A percentile compares a stretch with the other conserved stretches of the same genome.
These are phyloP conservation scores for Wakefieldia striispora DNA, from an alignment of 768 basidiomycete genomes.

Conservation along the genomic window DNA sequence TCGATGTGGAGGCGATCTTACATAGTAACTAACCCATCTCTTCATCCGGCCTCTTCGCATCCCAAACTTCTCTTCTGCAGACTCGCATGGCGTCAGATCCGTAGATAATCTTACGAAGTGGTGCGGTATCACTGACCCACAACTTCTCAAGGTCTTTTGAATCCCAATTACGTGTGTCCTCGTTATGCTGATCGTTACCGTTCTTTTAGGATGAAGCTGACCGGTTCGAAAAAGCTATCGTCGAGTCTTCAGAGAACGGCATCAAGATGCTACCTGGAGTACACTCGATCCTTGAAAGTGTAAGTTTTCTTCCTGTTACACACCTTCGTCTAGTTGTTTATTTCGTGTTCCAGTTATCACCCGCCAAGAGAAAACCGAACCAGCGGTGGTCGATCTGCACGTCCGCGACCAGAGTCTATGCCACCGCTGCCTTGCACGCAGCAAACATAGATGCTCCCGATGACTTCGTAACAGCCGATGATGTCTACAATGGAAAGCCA, in stretches of 20 bases:
- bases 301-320: constrained; percentile 18
- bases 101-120: constrained; percentile 74
- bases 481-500: constrained; percentile 82
- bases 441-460: constrained; percentile 70
- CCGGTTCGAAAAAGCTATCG: constrained; percentile 79
- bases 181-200: constrained; percentile 3
- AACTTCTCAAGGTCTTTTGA: constrained; percentile 61
- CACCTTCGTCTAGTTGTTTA: neutral
- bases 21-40: constrained; percentile 46
- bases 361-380: constrained; percentile 39
- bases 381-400: constrained; percentile 89
- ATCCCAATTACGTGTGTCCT: neutral
- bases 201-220: constrained; percentile 57
- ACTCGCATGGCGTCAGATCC: constrained; percentile 81
- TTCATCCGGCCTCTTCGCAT: neutral
- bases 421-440: constrained; percentile 62
- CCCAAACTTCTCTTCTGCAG: constrained; percentile 32
- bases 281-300: constrained; percentile 53
- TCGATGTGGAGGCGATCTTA: constrained; percentile 60
- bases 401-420: constrained; percentile 77
- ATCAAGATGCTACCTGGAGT: constrained; percentile 79
- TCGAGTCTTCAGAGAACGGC: constrained; percentile 56
- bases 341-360: constrained; percentile 27
- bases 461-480: constrained; percentile 79
- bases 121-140: constrained; percentile 66